Evolutionary conservation across 331 rosid species (phyloP).

Genomic region (Pyracantha coccinea): DNA sequence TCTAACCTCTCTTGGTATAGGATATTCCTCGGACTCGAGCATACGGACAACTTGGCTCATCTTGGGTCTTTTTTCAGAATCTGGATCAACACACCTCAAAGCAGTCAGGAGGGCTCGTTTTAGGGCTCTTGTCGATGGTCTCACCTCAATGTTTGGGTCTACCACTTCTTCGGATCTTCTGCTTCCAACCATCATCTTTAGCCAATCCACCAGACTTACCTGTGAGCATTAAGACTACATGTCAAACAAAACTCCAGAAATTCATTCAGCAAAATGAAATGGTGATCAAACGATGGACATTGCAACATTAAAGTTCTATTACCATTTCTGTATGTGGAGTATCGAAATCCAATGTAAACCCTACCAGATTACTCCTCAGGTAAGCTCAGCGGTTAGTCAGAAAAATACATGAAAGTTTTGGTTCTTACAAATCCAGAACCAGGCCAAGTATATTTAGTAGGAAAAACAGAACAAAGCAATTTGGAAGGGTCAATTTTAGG

Average conservation of each 20-base stretch:
- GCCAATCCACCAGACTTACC: slow-evolving; percentile 94
- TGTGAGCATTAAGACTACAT: slow-evolving; percentile 20
- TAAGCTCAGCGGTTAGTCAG: background rate
- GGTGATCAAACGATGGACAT: background rate
- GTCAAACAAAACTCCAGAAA: background rate
- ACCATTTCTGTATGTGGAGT: background rate
- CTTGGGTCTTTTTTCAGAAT: slow-evolving; percentile 83
- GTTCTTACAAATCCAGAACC: background rate
- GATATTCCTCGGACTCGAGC: slow-evolving; percentile 86
- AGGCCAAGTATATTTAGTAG: background rate
- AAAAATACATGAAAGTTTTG: background rate
- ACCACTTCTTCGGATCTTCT: slow-evolving; percentile 85
- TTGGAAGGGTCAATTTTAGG: background rate
- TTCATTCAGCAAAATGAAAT: background rate
- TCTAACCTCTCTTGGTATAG: slow-evolving; percentile 76
- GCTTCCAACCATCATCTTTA: slow-evolving; percentile 93
- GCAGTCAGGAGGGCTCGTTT: slow-evolving; percentile 85
- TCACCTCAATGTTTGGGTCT: slow-evolving; percentile 73
- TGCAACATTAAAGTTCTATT: background rate
- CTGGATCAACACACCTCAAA: slow-evolving; percentile 89
- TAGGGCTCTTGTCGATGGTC: slow-evolving; percentile 80
- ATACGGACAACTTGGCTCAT: slow-evolving; percentile 90
- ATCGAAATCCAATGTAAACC: background rate
- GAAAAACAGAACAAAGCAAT: background rate
- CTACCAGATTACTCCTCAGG: background rate